A percentile compares a stretch with the other conserved stretches of the same genome.
Conservation (phyloP, 106 monocot genomes). For the Apostasia ramifera region DNA sequence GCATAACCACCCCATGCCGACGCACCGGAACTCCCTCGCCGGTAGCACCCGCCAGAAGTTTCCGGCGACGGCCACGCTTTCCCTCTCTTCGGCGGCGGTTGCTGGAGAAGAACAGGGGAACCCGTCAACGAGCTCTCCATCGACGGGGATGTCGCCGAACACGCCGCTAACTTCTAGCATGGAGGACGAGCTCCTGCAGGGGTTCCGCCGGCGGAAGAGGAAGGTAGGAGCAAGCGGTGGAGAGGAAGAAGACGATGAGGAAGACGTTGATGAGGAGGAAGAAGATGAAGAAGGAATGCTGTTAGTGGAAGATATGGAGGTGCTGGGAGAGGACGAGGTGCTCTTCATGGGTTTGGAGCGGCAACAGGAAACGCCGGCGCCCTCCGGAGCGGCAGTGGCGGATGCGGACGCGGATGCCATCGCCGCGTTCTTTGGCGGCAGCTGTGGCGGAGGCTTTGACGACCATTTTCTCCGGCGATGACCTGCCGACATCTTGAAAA, state of each 20-base stretch:
- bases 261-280: slow-evolving; percentile 17
- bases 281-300: slow-evolving; percentile 24
- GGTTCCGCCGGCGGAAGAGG: not conserved
- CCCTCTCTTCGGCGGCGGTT: not conserved
- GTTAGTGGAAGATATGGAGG: slow-evolving; percentile 34
- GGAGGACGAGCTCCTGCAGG: slow-evolving; percentile 12
- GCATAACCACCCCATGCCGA: slow-evolving; percentile 78
- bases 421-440: too few relatives aligned
- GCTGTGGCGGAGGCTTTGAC: too few relatives aligned
- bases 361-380: not conserved
- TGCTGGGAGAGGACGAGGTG: slow-evolving; percentile 26
- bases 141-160: slow-evolving; percentile 4
- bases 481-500: too few relatives aligned
- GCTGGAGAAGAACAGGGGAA: slow-evolving; percentile 4
- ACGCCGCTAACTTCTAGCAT: slow-evolving; percentile 3
- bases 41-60: slow-evolving; percentile 62
- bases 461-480: too few relatives aligned
- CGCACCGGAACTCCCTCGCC: slow-evolving; percentile 85
- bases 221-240: not conserved
- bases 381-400: not conserved
- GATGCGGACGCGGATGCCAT: too few relatives aligned
- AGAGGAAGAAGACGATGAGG: not conserved
- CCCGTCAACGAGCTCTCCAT: not conserved
- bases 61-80: slow-evolving; percentile 11
- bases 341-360: slow-evolving; percentile 15